Conservation (phyloP, 2,329 filamentous ascomycete genomes). For the Fusarium mundagurra region DNA sequence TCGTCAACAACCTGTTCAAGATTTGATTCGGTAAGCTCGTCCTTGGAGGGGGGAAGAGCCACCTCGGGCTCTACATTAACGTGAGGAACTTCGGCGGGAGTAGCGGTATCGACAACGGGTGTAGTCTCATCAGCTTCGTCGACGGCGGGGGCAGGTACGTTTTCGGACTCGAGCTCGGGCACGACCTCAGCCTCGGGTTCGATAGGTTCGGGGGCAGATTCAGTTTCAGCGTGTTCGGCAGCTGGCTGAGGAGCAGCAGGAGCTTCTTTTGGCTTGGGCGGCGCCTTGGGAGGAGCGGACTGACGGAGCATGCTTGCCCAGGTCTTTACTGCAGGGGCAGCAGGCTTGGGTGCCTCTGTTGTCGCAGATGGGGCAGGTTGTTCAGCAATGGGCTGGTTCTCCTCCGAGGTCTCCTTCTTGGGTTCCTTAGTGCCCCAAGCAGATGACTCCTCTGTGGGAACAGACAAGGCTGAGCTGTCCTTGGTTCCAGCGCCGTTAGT, state of each 20-base stretch:
- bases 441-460: conserved; percentile 75
- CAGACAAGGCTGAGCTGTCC: conserved; percentile 65
- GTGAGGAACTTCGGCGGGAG: conserved; percentile 34
- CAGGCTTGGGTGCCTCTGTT: conserved; percentile 51
- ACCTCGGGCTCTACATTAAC: conserved; percentile 48
- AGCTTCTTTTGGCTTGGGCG: conserved; percentile 64
- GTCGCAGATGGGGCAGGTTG: conserved; percentile 46
- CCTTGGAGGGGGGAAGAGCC: conserved; percentile 75
- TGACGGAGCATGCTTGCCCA: conserved; percentile 82
- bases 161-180: conserved; percentile 45
- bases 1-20: conserved; percentile 89
- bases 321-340: conserved; percentile 62
- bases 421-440: conserved; percentile 57
- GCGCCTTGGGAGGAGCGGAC: conserved; percentile 66
- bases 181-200: conserved; percentile 49
- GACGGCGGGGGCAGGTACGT: conserved; percentile 47
- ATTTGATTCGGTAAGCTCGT: conserved; percentile 89
- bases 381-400: conserved; percentile 47
- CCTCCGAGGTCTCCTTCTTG: conserved; percentile 47
- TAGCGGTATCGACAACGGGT: conserved; percentile 47
- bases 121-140: conserved; percentile 40
- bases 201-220: conserved; percentile 50
- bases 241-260: conserved; percentile 56
- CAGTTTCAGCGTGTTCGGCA: conserved; percentile 46
- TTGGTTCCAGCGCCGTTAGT: conserved; percentile 71